Evolutionary conservation across 495 filamentous ascomycete genomes (phyloP), one percentile per base, ranked within the genome.

Genomic region (Xylaria telfairii): DNA sequence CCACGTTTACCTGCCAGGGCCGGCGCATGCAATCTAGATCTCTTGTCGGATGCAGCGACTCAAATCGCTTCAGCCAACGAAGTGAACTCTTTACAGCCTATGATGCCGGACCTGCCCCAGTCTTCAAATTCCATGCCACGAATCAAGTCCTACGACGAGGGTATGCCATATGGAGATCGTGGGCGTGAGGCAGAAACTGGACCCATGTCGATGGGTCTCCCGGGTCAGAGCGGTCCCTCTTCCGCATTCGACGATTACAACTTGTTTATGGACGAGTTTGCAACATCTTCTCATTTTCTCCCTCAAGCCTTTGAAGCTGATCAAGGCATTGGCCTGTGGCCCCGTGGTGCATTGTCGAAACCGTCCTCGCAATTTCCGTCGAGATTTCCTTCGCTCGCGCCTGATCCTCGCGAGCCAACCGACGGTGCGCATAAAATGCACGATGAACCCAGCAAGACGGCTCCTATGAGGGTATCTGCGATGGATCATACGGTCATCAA

Each of bases 341-440:
- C 83, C 19, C 75, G 78, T 53, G 77, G 81, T 19, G 81, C 80
- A 4, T 72, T 80, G 7, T 84, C 83, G 12, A 85, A 86, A 65
- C 81, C 89, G 1, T 84, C 89, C 24, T 91, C 89, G 12, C 87
- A 89, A 57, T 91, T 92, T 69, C 90, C 90, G 0, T 93, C 90
- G 3, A 84, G 91, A 49, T 85, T 92, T 53, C 89, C 90, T 1
- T 93, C 90, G 7, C 77, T 92, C 47, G 87, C 89, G 73, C 90
- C 90, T 24, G 90, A 92, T 65, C 83, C 83, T 28, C 85, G 89
- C 67, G 87, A 91, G 73, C 82, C 86, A 5, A 81, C 86, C 37
- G 88, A 90, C 41, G 73, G 78, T 21, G 71, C 74, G 0, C 68
- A 77, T 19, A 78, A 80, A 65, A 56, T 80, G 57, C 84, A 86